These are phyloP conservation scores for Mallotus repandus DNA, from an alignment of 441 rosid species.

Conservation along the genomic window DNA sequence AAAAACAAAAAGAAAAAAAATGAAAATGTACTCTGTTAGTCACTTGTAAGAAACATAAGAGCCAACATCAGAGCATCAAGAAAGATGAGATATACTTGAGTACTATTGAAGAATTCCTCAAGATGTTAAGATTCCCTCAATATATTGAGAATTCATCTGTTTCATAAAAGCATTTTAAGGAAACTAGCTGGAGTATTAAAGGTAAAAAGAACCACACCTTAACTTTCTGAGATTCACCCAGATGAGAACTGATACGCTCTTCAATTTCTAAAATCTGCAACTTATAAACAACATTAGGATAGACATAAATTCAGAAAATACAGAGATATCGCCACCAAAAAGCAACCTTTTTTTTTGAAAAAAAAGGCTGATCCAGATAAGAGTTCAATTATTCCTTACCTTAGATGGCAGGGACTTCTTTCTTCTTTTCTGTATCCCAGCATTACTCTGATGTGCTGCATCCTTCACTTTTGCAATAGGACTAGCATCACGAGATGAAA, in stretches of 20 bases:
- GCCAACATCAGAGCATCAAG: neutral
- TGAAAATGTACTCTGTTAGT: neutral
- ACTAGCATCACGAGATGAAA: slow-evolving; percentile 27
- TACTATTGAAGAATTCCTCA: neutral
- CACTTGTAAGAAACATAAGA: neutral
- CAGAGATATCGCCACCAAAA: neutral
- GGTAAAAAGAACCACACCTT: slow-evolving; percentile 47
- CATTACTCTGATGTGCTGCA: slow-evolving; percentile 35
- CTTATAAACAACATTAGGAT: slow-evolving; percentile 28
- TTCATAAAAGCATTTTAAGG: slow-evolving; percentile 4
- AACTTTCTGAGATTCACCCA: slow-evolving; percentile 44
- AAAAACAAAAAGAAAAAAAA: neutral
- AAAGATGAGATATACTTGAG: neutral
- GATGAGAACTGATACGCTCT: slow-evolving; percentile 39
- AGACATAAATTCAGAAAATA: slow-evolving; percentile 32
- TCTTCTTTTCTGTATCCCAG: slow-evolving; percentile 54
- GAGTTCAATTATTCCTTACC: slow-evolving; percentile 40
- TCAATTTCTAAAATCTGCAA: slow-evolving; percentile 61
- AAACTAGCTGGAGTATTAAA: slow-evolving; percentile 17
- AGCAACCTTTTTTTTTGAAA: neutral
- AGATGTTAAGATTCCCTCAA: neutral
- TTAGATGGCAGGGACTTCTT: slow-evolving; percentile 55
- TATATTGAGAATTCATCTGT: neutral
- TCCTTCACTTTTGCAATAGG: slow-evolving; percentile 48
- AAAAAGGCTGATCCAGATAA: slow-evolving; percentile 14